A percentile compares a stretch with the other conserved stretches of the same genome.
Conservation (phyloP, 257 asterid genomes). For the Solanum peruvianum region DNA sequence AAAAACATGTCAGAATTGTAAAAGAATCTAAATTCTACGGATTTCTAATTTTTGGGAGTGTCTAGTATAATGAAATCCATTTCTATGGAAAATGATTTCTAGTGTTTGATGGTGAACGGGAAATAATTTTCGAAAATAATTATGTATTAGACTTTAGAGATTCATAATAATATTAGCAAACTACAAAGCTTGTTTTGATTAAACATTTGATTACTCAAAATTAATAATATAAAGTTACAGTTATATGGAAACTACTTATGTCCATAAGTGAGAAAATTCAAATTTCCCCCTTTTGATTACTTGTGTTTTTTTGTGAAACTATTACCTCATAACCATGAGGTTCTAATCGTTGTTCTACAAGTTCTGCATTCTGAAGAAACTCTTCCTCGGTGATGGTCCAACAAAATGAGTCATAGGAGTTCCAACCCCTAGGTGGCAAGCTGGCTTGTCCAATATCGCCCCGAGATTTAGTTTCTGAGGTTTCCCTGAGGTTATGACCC, state of each 20-base stretch:
- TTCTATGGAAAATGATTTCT: neutral
- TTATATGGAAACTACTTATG: neutral
- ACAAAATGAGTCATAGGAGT: conserved; percentile 87
- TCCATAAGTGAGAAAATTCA: neutral
- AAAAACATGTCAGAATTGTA: neutral
- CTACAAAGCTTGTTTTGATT: neutral
- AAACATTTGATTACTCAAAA: neutral
- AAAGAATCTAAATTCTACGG: neutral
- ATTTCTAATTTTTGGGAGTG: neutral
- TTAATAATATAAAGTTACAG: neutral
- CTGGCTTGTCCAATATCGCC: conserved; percentile 34
- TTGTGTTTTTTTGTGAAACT: neutral
- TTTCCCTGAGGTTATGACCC: conserved; percentile 22
- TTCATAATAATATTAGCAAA: neutral
- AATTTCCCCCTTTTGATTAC: neutral
- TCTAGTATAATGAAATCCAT: neutral
- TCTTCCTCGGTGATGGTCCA: conserved; percentile 87
- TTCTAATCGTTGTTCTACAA: conserved; percentile 49
- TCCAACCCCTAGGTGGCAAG: conserved; percentile 94
- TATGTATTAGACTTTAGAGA: neutral
- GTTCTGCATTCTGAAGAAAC: conserved; percentile 63
- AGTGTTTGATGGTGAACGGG: neutral
- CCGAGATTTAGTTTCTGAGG: conserved; percentile 1
- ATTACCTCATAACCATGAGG: conserved; percentile 75
- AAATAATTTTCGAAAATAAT: neutral